Evolutionary conservation across 306 rosid species (phyloP).

Genomic region (Vigna reflexopilosa): DNA sequence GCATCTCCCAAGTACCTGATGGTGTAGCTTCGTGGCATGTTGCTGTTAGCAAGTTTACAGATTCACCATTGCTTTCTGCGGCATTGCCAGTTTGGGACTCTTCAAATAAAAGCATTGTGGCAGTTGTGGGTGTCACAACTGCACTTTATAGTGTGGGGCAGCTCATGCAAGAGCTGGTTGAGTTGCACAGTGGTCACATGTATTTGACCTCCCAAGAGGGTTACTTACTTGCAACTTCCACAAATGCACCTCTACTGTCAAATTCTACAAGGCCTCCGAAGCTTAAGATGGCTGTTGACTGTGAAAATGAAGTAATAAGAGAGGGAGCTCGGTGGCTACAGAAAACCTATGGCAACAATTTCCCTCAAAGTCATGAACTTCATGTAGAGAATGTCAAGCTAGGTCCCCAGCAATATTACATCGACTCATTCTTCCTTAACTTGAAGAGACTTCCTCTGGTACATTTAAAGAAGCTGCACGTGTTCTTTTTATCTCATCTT

Average conservation of each 20-base stretch:
- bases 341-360: conserved; percentile 66
- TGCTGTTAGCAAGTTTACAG: conserved; percentile 85
- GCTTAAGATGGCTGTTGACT: conserved; percentile 81
- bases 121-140: conserved; percentile 95
- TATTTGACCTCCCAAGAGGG: conserved; percentile 93
- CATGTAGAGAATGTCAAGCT: conserved; percentile 77
- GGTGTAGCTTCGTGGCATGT: conserved; percentile 98
- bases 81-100: conserved; percentile 91
- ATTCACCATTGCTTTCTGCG: conserved; percentile 95
- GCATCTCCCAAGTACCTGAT: conserved; percentile 87
- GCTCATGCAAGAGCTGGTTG: conserved; percentile 94
- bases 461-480: conserved; percentile 39
- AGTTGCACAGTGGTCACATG: conserved; percentile 85
- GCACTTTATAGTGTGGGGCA: conserved; percentile 93
- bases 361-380: conserved; percentile 79
- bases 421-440: conserved; percentile 89
- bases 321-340: conserved; percentile 79
- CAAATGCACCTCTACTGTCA: conserved; percentile 70
- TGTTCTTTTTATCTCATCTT: conserved; percentile 30
- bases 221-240: conserved; percentile 88
- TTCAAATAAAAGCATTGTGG: conserved; percentile 78
- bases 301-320: conserved; percentile 69
- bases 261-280: conserved; percentile 67
- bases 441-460: conserved; percentile 96
- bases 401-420: conserved; percentile 73